phyloP scores from a whole-genome alignment of 352 stramenopile genomes.

The Pseudoperonospora humuli region DNA sequence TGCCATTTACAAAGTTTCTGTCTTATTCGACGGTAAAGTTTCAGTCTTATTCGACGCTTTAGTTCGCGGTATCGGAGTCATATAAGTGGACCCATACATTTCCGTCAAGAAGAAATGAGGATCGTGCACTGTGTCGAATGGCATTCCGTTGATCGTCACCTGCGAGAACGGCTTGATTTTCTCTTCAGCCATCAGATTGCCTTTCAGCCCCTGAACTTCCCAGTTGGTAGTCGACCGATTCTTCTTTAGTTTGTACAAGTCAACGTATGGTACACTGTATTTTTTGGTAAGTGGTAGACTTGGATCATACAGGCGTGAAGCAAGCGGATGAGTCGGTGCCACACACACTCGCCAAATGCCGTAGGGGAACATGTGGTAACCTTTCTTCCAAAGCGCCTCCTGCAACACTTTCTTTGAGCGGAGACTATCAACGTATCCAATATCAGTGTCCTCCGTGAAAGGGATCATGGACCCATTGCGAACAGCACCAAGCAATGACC shows the following conservation, averaged over 20 bases:
- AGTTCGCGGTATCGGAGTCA: conserved; percentile 21
- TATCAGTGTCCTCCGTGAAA: conserved; percentile 43
- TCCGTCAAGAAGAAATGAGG: conserved; percentile 25
- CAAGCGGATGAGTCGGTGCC: conserved; percentile 19
- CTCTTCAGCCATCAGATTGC: conserved; percentile 7
- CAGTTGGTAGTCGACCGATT: conserved; percentile 4
- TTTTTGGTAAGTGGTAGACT: conserved; percentile 4
- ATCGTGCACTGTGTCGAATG: conserved; percentile 31
- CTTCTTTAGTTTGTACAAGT: conserved; percentile 29
- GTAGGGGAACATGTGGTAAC: conserved; percentile 43
- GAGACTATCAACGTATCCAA: conserved; percentile 25
- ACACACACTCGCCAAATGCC: conserved; percentile 39
- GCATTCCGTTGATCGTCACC: conserved; percentile 26
- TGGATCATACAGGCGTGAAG: conserved; percentile 27
- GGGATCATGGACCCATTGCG: conserved; percentile 42
- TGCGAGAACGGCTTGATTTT: conserved; percentile 22
- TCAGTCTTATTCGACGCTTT: too few species aligned
- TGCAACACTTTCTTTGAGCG: too few species aligned
- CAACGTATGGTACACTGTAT: conserved; percentile 27
- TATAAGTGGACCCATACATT: conserved; percentile 31
- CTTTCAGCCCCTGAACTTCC: conserved; percentile 15
- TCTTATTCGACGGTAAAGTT: too few species aligned
- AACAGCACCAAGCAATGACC: conserved; percentile 38
- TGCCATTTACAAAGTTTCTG: too few species aligned
- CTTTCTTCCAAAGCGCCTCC: conserved; percentile 21